Conservation (phyloP, 805 yeast species). For the Candida boleticola region DNA sequence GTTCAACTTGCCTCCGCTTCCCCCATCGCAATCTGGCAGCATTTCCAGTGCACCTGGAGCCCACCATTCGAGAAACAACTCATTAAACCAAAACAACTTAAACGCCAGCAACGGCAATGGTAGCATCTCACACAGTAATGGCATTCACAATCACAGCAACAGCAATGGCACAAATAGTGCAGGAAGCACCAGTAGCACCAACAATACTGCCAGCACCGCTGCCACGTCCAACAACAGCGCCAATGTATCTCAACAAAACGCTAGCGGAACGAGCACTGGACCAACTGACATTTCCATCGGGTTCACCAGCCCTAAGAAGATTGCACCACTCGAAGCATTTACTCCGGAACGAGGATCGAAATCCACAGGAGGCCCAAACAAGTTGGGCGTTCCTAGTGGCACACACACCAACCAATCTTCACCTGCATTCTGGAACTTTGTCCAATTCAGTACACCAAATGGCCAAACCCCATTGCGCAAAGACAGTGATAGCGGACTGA, state of each 20-base stretch:
- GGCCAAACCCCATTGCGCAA: conserved; percentile 43
- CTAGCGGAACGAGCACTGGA: conserved; percentile 8
- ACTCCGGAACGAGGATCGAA: conserved; percentile 45
- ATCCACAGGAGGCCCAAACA: conserved; percentile 16
- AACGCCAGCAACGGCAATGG: background rate
- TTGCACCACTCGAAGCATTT: conserved; percentile 41
- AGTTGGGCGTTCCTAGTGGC: conserved; percentile 23
- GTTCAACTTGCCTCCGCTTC: conserved; percentile 35
- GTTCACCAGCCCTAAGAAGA: conserved; percentile 42
- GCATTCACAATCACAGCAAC: background rate
- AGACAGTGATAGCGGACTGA: conserved; percentile 33
- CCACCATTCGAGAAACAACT: conserved; percentile 29
- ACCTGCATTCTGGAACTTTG: conserved; percentile 92
- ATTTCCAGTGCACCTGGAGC: conserved; percentile 18
- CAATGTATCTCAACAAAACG: background rate
- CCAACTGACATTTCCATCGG: conserved; percentile 35
- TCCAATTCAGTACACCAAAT: conserved; percentile 62
- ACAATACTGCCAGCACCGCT: conserved; percentile 1
- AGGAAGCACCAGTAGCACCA: conserved; percentile 4
- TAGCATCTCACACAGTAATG: background rate
- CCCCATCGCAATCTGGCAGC: conserved; percentile 12
- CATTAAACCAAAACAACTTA: conserved; percentile 16
- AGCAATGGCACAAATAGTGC: background rate
- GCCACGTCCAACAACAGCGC: conserved; percentile 1
- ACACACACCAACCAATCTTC: conserved; percentile 56